Evolutionary conservation across 108 stramenopile species (phyloP).

Genomic region (Parietichytrium sp.): DNA sequence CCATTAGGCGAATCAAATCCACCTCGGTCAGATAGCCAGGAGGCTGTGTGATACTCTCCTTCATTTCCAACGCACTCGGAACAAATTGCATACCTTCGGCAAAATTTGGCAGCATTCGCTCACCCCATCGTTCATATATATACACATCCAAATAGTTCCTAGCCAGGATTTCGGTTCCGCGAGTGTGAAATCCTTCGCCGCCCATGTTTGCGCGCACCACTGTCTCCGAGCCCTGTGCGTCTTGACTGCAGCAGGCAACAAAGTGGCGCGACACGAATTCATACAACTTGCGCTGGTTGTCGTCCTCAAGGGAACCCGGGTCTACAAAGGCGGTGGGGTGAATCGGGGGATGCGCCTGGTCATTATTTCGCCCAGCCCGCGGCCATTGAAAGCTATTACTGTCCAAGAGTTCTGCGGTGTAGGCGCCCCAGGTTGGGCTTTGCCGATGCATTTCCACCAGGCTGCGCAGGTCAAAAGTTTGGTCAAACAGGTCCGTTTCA

Average conservation of each 20-base stretch:
- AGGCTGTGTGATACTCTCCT: slow-evolving; percentile 52
- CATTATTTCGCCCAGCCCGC: slow-evolving; percentile 73
- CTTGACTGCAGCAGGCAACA: slow-evolving; percentile 92
- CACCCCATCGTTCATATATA: slow-evolving; percentile 54
- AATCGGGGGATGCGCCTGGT: slow-evolving; percentile 97
- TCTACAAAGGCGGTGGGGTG: slow-evolving; percentile 90
- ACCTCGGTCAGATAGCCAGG: slow-evolving; percentile 56
- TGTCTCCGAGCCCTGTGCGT: slow-evolving; percentile 85
- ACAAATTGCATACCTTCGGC: neutral
- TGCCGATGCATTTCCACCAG: slow-evolving; percentile 62
- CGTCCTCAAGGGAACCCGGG: slow-evolving; percentile 73
- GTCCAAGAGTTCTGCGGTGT: slow-evolving; percentile 53
- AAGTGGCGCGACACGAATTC: slow-evolving; percentile 89
- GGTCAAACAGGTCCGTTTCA: slow-evolving; percentile 89
- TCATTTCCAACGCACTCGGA: slow-evolving; percentile 43
- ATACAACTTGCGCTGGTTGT: slow-evolving; percentile 79
- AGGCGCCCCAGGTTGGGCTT: slow-evolving; percentile 56
- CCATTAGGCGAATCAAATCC: slow-evolving; percentile 61
- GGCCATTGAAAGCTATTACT: slow-evolving; percentile 50
- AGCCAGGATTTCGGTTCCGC: slow-evolving; percentile 52
- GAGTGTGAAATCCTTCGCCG: slow-evolving; percentile 65
- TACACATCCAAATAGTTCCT: slow-evolving; percentile 62
- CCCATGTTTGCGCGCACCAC: slow-evolving; percentile 72
- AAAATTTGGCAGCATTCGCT: slow-evolving; percentile 46
- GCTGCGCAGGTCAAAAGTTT: slow-evolving; percentile 77